phyloP scores from a whole-genome alignment of 805 yeast genomes.

The Ogataea henricii region DNA sequence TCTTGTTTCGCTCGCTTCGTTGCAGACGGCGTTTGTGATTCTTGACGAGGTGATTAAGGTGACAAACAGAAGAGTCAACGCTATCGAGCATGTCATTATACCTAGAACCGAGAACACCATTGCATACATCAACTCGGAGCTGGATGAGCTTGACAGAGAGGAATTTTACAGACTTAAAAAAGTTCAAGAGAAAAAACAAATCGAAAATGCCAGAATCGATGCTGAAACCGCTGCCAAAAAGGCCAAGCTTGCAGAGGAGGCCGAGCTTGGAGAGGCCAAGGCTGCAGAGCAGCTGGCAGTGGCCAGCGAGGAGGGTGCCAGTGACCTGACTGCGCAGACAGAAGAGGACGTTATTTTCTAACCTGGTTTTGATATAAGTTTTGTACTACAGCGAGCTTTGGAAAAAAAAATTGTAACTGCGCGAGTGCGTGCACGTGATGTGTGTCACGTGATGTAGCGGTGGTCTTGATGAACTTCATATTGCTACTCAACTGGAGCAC shows the following conservation, averaged over 20 bases:
- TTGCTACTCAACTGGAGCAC: no score
- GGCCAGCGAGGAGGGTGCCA: constrained; percentile 16
- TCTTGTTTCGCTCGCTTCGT: constrained; percentile 89
- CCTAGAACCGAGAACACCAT: constrained; percentile 98
- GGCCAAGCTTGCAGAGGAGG: constrained; percentile 21
- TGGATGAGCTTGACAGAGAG: constrained; percentile 97
- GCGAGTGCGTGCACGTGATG: not conserved
- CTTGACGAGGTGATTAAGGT: constrained; percentile 97
- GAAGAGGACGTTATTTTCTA: constrained; percentile 40
- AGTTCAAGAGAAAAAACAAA: constrained; percentile 92
- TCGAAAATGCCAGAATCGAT: constrained; percentile 68
- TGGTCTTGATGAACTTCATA: no score
- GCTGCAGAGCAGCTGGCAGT: constrained; percentile 21
- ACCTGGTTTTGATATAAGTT: not conserved
- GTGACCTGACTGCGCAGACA: constrained; percentile 34
- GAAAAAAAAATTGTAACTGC: not conserved
- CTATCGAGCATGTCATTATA: constrained; percentile 96
- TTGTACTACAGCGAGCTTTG: not conserved
- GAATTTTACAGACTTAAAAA: constrained; percentile 96
- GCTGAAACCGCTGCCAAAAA: constrained; percentile 46
- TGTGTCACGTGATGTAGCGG: not conserved
- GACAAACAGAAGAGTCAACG: constrained; percentile 97
- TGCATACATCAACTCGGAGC: constrained; percentile 85
- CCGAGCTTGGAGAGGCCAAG: constrained; percentile 25
- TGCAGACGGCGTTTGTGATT: constrained; percentile 95